phyloP scores from a whole-genome alignment of 208 protist species.

The Acanthamoeba lugdunensis region DNA sequence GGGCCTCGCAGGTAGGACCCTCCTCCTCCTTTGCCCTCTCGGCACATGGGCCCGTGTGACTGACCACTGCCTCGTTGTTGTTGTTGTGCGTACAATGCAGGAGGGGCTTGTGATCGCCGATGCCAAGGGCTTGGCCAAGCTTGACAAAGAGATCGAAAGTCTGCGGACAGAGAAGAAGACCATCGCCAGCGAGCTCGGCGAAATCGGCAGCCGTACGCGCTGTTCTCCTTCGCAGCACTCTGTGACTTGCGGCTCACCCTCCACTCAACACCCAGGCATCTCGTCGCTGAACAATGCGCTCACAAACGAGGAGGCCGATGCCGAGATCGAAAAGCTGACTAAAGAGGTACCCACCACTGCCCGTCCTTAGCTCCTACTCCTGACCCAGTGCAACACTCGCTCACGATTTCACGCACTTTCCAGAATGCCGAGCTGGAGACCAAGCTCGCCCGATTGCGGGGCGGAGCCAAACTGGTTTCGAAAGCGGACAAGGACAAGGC shows the following conservation, averaged over 20 bases:
- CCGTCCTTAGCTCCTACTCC: not conserved
- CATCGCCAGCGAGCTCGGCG: constrained; percentile 11
- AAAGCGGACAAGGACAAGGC: constrained; percentile 54
- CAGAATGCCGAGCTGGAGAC: constrained; percentile 51
- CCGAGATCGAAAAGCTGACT: not conserved
- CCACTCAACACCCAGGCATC: constrained; percentile 16
- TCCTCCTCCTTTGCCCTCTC: not conserved
- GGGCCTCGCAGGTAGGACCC: not conserved
- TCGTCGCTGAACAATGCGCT: constrained; percentile 31
- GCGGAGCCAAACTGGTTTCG: constrained; percentile 56
- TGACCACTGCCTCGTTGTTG: not conserved
- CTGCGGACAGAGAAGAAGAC: not conserved
- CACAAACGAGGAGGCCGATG: constrained; percentile 46
- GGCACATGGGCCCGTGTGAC: no score
- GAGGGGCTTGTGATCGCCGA: constrained; percentile 50
- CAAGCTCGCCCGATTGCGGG: constrained; percentile 15
- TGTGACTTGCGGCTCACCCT: not conserved
- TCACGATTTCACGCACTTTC: not conserved
- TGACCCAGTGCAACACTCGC: not conserved
- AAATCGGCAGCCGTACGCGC: constrained; percentile 26
- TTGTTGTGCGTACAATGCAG: not conserved
- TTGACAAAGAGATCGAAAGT: constrained; percentile 60
- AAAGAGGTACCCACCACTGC: not conserved
- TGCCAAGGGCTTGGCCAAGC: constrained; percentile 17
- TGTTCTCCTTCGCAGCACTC: not conserved